Percentiles rank a stretch among this genome's conserved stretches.
These are phyloP conservation scores for Fusarium goolgardi DNA, from an alignment of 2,329 filamentous ascomycete species.

Conservation along the genomic window DNA sequence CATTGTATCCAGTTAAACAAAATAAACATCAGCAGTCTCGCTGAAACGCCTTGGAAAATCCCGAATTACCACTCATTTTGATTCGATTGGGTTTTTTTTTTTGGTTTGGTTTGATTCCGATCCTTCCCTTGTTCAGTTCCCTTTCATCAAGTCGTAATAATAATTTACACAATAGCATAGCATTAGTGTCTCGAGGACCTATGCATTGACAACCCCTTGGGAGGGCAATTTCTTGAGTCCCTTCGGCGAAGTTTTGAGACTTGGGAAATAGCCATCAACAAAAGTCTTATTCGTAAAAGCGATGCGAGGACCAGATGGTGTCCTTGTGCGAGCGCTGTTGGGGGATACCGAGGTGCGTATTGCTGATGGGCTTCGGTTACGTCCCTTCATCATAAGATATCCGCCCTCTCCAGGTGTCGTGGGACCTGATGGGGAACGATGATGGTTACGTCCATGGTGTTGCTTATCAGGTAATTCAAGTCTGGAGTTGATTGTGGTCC, in stretches of 20 bases:
- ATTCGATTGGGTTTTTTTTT: neutral
- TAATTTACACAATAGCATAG: constrained; percentile 24
- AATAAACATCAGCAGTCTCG: constrained; percentile 1
- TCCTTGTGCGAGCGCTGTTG: constrained; percentile 62
- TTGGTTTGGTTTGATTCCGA: neutral
- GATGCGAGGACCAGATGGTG: constrained; percentile 57
- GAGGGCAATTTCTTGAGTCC: constrained; percentile 46
- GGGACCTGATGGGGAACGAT: constrained; percentile 57
- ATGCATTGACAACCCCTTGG: constrained; percentile 39
- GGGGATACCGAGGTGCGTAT: constrained; percentile 50
- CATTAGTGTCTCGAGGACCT: neutral
- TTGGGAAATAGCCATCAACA: constrained; percentile 59
- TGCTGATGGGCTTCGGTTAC: constrained; percentile 52
- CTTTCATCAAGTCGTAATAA: constrained; percentile 39
- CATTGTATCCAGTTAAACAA: neutral
- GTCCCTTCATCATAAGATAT: constrained; percentile 59
- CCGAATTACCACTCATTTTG: constrained; percentile 12
- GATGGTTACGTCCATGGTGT: constrained; percentile 55
- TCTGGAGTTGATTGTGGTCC: constrained; percentile 65
- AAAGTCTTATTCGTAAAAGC: constrained; percentile 46
- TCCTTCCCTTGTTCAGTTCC: neutral
- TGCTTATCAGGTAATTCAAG: constrained; percentile 61
- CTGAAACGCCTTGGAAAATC: constrained; percentile 25
- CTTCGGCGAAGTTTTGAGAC: constrained; percentile 50
- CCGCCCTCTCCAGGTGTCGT: constrained; percentile 56